Conservation (phyloP, 305 asterid species). For the Ilex paraguariensis region DNA sequence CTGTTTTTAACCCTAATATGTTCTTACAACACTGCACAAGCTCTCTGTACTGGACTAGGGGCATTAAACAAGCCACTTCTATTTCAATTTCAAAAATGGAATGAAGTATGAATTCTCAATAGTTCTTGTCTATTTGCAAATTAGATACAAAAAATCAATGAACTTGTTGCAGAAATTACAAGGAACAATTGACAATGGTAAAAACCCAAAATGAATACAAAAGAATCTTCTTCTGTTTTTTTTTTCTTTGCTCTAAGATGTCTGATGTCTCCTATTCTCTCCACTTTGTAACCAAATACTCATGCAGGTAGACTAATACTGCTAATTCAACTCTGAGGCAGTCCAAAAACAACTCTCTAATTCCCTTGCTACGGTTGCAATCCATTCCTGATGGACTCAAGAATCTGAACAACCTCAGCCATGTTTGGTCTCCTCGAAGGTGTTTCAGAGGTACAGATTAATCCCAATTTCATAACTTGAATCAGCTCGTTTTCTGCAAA, state of each 20-base stretch:
- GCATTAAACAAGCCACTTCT: no score
- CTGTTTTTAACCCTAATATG: no score
- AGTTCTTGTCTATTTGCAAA: no score
- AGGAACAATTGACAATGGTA: conserved; percentile 24
- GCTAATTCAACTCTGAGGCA: no score
- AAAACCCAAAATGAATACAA: conserved; percentile 42
- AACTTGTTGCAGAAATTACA: conserved; percentile 36
- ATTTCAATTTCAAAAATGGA: no score
- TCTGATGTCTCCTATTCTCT: conserved; percentile 13
- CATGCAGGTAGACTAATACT: not conserved
- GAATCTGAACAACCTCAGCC: conserved; percentile 96
- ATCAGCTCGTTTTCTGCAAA: conserved; percentile 54
- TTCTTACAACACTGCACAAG: no score
- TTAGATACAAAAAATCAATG: conserved; percentile 9
- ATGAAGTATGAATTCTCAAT: no score
- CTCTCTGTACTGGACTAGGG: no score
- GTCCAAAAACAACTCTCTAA: not conserved
- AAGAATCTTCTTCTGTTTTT: conserved; percentile 37
- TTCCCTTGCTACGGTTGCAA: conserved; percentile 28
- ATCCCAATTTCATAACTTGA: conserved; percentile 87
- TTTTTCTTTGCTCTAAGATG: conserved; percentile 16
- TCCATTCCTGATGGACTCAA: conserved; percentile 84
- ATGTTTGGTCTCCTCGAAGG: conserved; percentile 88
- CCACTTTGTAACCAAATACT: conserved; percentile 9
- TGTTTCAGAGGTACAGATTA: conserved; percentile 65